phyloP scores from a whole-genome alignment of 2,329 filamentous ascomycete species.

The Alternaria atra region DNA sequence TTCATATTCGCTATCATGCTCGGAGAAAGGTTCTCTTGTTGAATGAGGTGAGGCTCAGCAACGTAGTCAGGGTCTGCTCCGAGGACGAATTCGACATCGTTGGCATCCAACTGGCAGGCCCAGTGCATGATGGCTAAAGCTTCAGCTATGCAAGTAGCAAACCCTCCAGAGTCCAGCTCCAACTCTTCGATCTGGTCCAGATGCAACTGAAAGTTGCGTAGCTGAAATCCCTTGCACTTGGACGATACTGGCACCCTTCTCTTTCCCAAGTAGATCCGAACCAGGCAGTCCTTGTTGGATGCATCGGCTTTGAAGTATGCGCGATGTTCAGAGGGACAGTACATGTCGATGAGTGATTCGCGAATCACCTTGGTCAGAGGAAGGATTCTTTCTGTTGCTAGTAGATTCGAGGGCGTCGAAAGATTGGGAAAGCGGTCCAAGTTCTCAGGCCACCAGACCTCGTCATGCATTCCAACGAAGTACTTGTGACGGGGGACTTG shows the following conservation, averaged over 20 bases:
- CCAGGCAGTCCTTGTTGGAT: constrained; percentile 55
- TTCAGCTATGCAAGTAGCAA: constrained; percentile 58
- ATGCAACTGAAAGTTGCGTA: constrained; percentile 61
- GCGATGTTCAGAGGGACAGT: constrained; percentile 38
- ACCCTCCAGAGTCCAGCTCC: constrained; percentile 43
- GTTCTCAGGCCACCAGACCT: constrained; percentile 15
- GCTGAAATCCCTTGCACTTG: constrained; percentile 38
- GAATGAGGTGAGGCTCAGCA: not conserved
- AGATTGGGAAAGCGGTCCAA: constrained; percentile 38
- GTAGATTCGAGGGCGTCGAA: constrained; percentile 41
- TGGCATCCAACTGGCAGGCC: constrained; percentile 57
- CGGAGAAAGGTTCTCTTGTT: not conserved
- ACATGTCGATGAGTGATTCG: constrained; percentile 42
- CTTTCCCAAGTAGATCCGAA: constrained; percentile 60
- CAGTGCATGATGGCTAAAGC: constrained; percentile 62
- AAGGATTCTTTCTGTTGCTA: constrained; percentile 49
- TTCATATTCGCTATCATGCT: not conserved
- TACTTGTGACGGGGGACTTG: constrained; percentile 6
- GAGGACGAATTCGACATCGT: constrained; percentile 65
- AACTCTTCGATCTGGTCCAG: constrained; percentile 60
- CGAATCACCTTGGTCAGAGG: constrained; percentile 39
- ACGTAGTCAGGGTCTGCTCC: constrained; percentile 25
- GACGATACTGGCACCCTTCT: constrained; percentile 12
- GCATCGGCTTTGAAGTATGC: constrained; percentile 22
- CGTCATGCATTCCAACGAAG: constrained; percentile 4